Evolutionary conservation across 208 protist genomes (phyloP).

Genomic region (Trypanosoma lewisi): DNA sequence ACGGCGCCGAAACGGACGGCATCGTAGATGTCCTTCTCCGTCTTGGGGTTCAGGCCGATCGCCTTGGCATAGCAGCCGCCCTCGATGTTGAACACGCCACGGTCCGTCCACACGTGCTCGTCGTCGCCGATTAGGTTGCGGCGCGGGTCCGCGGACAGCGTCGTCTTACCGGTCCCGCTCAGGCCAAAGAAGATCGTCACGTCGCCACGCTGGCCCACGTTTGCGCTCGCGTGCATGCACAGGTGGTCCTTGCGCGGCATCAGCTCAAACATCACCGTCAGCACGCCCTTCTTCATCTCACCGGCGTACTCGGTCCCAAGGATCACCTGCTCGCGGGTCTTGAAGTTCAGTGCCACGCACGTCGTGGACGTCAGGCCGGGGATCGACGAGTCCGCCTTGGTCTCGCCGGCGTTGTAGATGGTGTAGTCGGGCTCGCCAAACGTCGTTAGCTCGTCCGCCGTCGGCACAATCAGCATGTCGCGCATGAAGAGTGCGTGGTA

Average conservation of each 20-base stretch:
- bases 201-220: constrained; percentile 80
- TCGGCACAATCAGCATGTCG: constrained; percentile 96
- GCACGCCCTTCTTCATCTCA: constrained; percentile 98
- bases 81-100: constrained; percentile 92
- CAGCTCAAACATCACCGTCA: constrained; percentile 96
- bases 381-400: constrained; percentile 85
- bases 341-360: constrained; percentile 84
- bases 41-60: constrained; percentile 83
- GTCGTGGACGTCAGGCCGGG: constrained; percentile 79
- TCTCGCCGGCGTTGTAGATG: constrained; percentile 95
- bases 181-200: constrained; percentile 91
- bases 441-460: constrained; percentile 78
- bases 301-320: constrained; percentile 96
- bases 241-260: constrained; percentile 92
- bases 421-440: constrained; percentile 95
- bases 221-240: constrained; percentile 92
- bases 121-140: constrained; percentile 91
- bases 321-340: constrained; percentile 90
- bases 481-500: constrained; percentile 97
- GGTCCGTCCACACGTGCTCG: constrained; percentile 91
- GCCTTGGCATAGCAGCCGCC: constrained; percentile 94
- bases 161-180: constrained; percentile 93
- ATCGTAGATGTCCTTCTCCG: constrained; percentile 92
- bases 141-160: constrained; percentile 86
- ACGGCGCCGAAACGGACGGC: constrained; percentile 85